Percentiles rank a stretch among this genome's conserved stretches.
phyloP scores from a whole-genome alignment of 306 rosid species.

The Hippophae gyantsensis region DNA sequence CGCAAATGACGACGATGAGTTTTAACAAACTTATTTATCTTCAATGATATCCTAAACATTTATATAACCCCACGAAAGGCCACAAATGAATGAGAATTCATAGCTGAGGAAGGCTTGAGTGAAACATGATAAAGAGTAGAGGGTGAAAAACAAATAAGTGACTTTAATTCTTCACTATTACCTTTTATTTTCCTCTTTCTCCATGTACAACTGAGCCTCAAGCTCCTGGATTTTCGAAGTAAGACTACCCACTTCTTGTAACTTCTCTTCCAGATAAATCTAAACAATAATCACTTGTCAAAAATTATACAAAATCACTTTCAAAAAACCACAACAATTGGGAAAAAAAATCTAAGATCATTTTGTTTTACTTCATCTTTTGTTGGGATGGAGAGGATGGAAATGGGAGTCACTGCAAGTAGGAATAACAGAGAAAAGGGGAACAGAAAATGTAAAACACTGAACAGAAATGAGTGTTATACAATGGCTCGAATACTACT shows the following conservation, averaged over 20 bases:
- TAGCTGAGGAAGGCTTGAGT: constrained; percentile 4
- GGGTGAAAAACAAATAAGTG: background rate
- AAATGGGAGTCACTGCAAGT: too few species aligned
- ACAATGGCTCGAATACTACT: too few species aligned
- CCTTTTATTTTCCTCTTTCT: constrained; percentile 79
- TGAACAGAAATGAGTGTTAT: too few species aligned
- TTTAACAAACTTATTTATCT: constrained; percentile 66
- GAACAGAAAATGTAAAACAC: too few species aligned
- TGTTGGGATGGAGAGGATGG: too few species aligned
- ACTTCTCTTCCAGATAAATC: constrained; percentile 61
- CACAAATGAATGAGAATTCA: constrained; percentile 14
- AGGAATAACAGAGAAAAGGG: too few species aligned
- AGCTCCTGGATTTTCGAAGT: constrained; percentile 88
- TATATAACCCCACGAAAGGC: constrained; percentile 17
- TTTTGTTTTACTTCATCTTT: too few species aligned
- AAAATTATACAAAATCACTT: too few species aligned
- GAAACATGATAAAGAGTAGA: background rate
- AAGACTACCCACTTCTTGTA: constrained; percentile 72
- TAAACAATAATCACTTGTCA: constrained; percentile 17
- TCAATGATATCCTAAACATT: constrained; percentile 59
- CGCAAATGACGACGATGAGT: constrained; percentile 41
- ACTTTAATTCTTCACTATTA: constrained; percentile 1
- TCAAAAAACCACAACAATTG: background rate
- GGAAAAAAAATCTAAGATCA: background rate
- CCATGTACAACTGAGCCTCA: constrained; percentile 55